A percentile compares a stretch with the other conserved stretches of the same genome.
These are phyloP conservation scores for Maudiozyma saulgeensis DNA, from an alignment of 805 yeast genomes.

Conservation along the genomic window DNA sequence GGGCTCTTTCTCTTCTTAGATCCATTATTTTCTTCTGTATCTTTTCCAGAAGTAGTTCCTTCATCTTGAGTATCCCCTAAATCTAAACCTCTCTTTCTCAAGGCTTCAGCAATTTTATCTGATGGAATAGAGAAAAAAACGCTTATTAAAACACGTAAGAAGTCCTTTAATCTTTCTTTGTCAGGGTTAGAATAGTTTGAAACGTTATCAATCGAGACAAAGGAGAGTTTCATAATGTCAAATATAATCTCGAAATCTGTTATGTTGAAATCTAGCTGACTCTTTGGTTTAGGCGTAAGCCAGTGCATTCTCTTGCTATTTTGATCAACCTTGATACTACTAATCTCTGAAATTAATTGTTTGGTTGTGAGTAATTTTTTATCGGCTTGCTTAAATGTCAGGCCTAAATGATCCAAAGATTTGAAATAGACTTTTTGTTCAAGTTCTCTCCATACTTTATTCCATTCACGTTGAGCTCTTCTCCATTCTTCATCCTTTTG, in stretches of 20 bases:
- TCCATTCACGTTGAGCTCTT: slow-evolving; percentile 96
- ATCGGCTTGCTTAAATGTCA: slow-evolving; percentile 94
- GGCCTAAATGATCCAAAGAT: slow-evolving; percentile 88
- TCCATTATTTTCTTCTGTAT: slow-evolving; percentile 11
- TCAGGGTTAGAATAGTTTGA: slow-evolving; percentile 74
- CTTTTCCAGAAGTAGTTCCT: slow-evolving; percentile 10
- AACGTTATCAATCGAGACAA: slow-evolving; percentile 55
- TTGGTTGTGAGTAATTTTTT: slow-evolving; percentile 84
- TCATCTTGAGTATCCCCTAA: background rate
- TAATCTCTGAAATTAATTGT: slow-evolving; percentile 81
- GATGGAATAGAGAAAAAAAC: slow-evolving; percentile 58
- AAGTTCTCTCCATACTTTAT: slow-evolving; percentile 96
- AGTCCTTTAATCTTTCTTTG: slow-evolving; percentile 63
- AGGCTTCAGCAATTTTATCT: slow-evolving; percentile 37
- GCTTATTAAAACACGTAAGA: slow-evolving; percentile 59
- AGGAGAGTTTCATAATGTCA: slow-evolving; percentile 63
- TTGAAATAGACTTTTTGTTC: slow-evolving; percentile 92
- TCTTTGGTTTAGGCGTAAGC: slow-evolving; percentile 76
- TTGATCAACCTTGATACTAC: slow-evolving; percentile 87
- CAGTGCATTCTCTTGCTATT: slow-evolving; percentile 80
- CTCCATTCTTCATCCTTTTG: slow-evolving; percentile 99
- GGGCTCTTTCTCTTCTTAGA: slow-evolving; percentile 25
- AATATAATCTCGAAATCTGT: slow-evolving; percentile 57
- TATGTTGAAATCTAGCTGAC: slow-evolving; percentile 54
- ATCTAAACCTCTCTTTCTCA: slow-evolving; percentile 11